These are phyloP conservation scores for Phaeotremella fagi DNA, from an alignment of 768 basidiomycete genomes.

Conservation along the genomic window DNA sequence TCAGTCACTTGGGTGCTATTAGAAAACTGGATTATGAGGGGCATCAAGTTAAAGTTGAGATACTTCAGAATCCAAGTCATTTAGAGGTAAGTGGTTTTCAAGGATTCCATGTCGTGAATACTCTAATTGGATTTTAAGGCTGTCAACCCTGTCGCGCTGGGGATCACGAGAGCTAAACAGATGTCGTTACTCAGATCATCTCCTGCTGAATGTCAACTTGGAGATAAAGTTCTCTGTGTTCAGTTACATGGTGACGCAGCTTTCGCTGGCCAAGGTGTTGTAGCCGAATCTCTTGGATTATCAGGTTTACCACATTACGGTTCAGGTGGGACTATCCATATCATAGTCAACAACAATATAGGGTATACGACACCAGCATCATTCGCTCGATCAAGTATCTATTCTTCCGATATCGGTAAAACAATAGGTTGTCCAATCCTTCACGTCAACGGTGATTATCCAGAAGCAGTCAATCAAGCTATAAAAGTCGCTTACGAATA, in stretches of 20 bases:
- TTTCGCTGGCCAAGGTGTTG: constrained; percentile 82
- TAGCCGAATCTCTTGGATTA: constrained; percentile 80
- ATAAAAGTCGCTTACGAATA: constrained; percentile 86
- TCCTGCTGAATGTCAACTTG: constrained; percentile 51
- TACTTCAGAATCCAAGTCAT: constrained; percentile 55
- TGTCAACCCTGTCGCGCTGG: constrained; percentile 77
- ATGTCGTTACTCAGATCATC: constrained; percentile 68
- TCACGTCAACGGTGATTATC: constrained; percentile 87
- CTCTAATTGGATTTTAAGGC: constrained; percentile 57
- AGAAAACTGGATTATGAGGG: constrained; percentile 57
- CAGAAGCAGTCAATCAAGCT: constrained; percentile 83
- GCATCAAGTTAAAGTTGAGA: constrained; percentile 62
- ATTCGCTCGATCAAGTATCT: constrained; percentile 74
- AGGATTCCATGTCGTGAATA: background rate
- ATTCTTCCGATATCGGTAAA: constrained; percentile 68
- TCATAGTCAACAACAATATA: constrained; percentile 76
- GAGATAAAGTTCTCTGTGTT: constrained; percentile 77
- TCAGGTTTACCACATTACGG: constrained; percentile 88
- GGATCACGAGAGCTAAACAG: constrained; percentile 87
- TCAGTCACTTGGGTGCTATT: constrained; percentile 75
- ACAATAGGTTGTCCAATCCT: constrained; percentile 84
- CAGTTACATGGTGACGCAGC: constrained; percentile 90
- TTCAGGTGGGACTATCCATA: constrained; percentile 80
- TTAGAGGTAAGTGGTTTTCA: constrained; percentile 29
- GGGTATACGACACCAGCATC: constrained; percentile 89